Evolutionary conservation across 2,329 filamentous ascomycete species (phyloP).

Genomic region (Mariannaea sp.): DNA sequence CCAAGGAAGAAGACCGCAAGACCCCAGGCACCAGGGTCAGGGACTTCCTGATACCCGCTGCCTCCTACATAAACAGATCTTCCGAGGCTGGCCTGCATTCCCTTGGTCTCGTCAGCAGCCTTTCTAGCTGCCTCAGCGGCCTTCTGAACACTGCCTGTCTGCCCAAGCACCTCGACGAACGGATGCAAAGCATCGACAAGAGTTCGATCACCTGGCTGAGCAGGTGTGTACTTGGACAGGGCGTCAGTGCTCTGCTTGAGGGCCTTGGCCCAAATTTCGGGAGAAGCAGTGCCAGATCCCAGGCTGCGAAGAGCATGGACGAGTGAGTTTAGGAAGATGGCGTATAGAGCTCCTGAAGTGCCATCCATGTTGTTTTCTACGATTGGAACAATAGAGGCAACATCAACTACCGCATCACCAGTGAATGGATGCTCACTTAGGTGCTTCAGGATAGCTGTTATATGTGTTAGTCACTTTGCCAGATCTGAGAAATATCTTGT

Average conservation of each 20-base stretch:
- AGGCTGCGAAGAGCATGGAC: slow-evolving; percentile 63
- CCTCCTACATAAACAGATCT: slow-evolving; percentile 52
- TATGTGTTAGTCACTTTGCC: slow-evolving; percentile 25
- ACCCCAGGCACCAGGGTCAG: slow-evolving; percentile 71
- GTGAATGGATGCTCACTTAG: slow-evolving; percentile 50
- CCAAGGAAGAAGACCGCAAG: slow-evolving; percentile 82
- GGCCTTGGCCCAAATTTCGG: slow-evolving; percentile 63
- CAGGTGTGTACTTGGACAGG: slow-evolving; percentile 84
- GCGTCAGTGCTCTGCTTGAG: slow-evolving; percentile 72
- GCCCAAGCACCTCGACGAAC: slow-evolving; percentile 74
- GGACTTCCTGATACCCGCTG: slow-evolving; percentile 52
- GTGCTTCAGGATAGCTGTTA: slow-evolving; percentile 57
- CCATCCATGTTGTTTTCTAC: slow-evolving; percentile 65
- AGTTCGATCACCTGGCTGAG: slow-evolving; percentile 85
- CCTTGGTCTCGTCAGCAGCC: slow-evolving; percentile 83
- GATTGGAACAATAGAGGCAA: slow-evolving; percentile 57
- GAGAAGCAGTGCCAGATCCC: slow-evolving; percentile 46
- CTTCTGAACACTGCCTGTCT: slow-evolving; percentile 68
- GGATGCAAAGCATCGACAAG: slow-evolving; percentile 88
- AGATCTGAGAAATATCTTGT: too few relatives aligned
- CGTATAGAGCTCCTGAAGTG: slow-evolving; percentile 65
- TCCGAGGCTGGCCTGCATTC: slow-evolving; percentile 89
- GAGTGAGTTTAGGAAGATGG: slow-evolving; percentile 89
- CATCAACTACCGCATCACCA: slow-evolving; percentile 58
- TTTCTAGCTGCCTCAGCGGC: slow-evolving; percentile 76